Percentiles rank a stretch among this genome's conserved stretches.
Conservation (phyloP, 495 filamentous ascomycete species). For the Aspergillus cavernicola region DNA sequence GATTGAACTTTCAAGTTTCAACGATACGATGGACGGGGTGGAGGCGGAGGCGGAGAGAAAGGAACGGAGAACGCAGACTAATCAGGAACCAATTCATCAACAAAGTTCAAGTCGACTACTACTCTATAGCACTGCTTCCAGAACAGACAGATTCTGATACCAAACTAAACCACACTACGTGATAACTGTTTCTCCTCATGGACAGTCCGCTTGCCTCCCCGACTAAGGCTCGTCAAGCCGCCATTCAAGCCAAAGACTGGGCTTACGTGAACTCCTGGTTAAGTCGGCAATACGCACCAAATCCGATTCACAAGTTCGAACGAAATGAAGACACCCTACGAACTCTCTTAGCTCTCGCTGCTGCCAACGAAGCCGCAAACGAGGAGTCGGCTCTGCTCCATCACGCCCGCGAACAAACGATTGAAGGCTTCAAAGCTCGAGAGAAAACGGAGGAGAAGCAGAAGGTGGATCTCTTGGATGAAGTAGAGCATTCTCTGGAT, state of each 20-base stretch:
- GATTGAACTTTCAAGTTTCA: not conserved
- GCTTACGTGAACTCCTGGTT: conserved; percentile 83
- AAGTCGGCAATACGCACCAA: conserved; percentile 58
- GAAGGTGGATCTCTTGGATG: conserved; percentile 36
- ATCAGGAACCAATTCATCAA: not conserved
- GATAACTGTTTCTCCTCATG: conserved; percentile 24
- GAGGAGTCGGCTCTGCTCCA: conserved; percentile 62
- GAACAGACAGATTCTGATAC: too few species aligned
- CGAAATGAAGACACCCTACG: conserved; percentile 80
- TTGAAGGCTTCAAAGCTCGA: conserved; percentile 30
- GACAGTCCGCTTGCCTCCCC: conserved; percentile 43
- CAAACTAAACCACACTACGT: too few species aligned
- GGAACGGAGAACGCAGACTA: not conserved
- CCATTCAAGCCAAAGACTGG: conserved; percentile 75
- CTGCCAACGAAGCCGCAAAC: conserved; percentile 77
- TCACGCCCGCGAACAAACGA: conserved; percentile 37
- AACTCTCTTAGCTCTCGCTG: conserved; percentile 68
- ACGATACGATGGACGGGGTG: not conserved
- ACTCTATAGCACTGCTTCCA: too few species aligned
- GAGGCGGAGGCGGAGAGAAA: conserved; percentile 12
- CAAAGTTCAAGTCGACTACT: too few species aligned
- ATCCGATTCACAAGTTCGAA: conserved; percentile 66
- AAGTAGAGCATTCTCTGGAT: conserved; percentile 38
- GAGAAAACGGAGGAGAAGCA: conserved; percentile 31
- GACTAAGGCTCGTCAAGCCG: conserved; percentile 45